Evolutionary conservation across 306 rosid genomes (phyloP).

Genomic region (Vachellia collinsii): DNA sequence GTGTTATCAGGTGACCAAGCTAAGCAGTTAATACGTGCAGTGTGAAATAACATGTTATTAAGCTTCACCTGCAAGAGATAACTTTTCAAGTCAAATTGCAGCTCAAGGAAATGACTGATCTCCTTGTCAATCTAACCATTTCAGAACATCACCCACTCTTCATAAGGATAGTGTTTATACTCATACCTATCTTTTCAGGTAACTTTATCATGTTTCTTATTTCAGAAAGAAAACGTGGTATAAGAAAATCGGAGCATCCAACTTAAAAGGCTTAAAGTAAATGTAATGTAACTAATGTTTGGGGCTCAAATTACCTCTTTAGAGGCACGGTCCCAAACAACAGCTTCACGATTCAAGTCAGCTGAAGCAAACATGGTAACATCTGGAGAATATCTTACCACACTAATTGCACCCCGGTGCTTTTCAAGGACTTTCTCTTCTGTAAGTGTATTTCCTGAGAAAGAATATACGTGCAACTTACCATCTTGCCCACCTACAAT

Average conservation of each 20-base stretch:
- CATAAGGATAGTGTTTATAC: background rate
- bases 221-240: background rate
- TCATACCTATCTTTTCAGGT: background rate
- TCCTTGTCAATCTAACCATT: background rate
- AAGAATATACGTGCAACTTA: conserved; percentile 75
- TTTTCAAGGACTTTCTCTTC: conserved; percentile 84
- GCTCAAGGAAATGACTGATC: conserved; percentile 29
- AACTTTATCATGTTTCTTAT: background rate
- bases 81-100: conserved; percentile 23
- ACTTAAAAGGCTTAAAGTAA: conserved; percentile 5
- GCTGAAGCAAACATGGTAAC: conserved; percentile 96
- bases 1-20: conserved; percentile 95
- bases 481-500: conserved; percentile 94
- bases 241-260: conserved; percentile 25
- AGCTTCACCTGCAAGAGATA: conserved; percentile 75
- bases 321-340: conserved; percentile 79
- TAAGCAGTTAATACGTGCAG: conserved; percentile 91
- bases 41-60: conserved; percentile 87
- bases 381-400: conserved; percentile 84
- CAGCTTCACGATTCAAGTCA: conserved; percentile 97
- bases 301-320: conserved; percentile 66
- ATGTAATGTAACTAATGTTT: conserved; percentile 19
- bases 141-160: background rate
- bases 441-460: conserved; percentile 68
- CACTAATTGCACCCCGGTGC: conserved; percentile 92